Conservation (phyloP, 106 monocot species). For the Allium fistulosum region DNA sequence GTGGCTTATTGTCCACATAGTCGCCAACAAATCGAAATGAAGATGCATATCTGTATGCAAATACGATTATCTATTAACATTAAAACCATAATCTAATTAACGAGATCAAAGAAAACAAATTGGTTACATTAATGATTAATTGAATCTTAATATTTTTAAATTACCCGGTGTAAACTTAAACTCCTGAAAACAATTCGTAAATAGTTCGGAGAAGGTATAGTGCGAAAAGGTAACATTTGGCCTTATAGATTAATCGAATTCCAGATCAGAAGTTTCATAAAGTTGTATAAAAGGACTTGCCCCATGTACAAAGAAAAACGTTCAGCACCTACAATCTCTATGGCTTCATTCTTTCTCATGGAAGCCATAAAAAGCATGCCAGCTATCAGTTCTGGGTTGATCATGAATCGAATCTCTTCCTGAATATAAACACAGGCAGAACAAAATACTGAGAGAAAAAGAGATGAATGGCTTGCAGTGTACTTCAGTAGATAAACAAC, state of each 20-base stretch:
- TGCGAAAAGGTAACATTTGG: background rate
- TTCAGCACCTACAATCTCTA: slow-evolving; percentile 90
- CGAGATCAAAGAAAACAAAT: no score
- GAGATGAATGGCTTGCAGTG: background rate
- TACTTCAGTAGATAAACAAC: no score
- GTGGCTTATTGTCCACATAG: slow-evolving; percentile 54
- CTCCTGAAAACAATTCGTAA: no score
- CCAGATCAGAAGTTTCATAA: background rate
- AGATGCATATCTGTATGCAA: slow-evolving; percentile 59
- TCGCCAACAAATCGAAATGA: slow-evolving; percentile 74
- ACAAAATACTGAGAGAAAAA: background rate
- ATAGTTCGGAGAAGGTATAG: background rate
- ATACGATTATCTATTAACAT: background rate
- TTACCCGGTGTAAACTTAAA: no score
- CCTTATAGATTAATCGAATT: background rate
- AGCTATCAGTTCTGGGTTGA: slow-evolving; percentile 83
- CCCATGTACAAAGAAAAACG: slow-evolving; percentile 82
- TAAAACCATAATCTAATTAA: no score
- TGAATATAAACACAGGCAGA: slow-evolving; percentile 16
- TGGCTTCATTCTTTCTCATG: slow-evolving; percentile 84
- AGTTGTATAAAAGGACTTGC: slow-evolving; percentile 23
- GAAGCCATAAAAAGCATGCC: slow-evolving; percentile 92
- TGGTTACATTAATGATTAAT: no score
- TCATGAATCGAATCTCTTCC: slow-evolving; percentile 99
- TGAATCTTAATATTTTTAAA: no score